Percentiles rank a stretch among this genome's conserved stretches.
phyloP scores from a whole-genome alignment of 768 basidiomycete species.

The Pulveroboletus sp. region DNA sequence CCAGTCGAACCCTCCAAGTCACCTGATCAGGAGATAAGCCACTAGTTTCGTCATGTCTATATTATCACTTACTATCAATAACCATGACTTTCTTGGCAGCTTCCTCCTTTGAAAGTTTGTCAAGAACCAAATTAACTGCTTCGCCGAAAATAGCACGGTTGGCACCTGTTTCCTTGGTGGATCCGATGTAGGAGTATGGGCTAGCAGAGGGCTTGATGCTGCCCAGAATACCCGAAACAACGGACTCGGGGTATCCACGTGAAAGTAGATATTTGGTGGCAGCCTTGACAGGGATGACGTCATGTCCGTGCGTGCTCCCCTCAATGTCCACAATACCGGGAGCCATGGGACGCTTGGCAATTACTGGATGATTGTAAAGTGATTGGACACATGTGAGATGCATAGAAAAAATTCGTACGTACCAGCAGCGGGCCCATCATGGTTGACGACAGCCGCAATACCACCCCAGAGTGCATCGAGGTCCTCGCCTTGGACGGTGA shows the following conservation, averaged over 20 bases:
- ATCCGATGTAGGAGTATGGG: constrained; percentile 66
- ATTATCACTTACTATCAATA: constrained; percentile 62
- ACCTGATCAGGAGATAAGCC: constrained; percentile 36
- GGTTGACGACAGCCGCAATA: constrained; percentile 49
- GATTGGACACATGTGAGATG: not conserved
- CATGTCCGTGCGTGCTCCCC: constrained; percentile 78
- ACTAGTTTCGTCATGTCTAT: not conserved
- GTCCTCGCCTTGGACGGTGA: constrained; percentile 75
- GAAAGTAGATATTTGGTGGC: constrained; percentile 71
- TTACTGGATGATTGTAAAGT: constrained; percentile 40
- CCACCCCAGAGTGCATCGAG: constrained; percentile 75
- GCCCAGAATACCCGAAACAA: constrained; percentile 53
- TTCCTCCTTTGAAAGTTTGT: constrained; percentile 72
- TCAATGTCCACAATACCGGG: constrained; percentile 72
- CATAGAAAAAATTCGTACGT: constrained; percentile 13
- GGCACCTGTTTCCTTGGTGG: constrained; percentile 71
- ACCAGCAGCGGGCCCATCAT: constrained; percentile 81
- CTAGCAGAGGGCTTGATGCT: constrained; percentile 58
- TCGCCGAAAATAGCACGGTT: constrained; percentile 86
- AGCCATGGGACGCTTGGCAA: constrained; percentile 69
- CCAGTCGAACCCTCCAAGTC: constrained; percentile 91
- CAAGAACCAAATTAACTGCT: constrained; percentile 76
- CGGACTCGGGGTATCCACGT: constrained; percentile 52
- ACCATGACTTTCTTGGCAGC: constrained; percentile 80
- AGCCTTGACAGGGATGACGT: constrained; percentile 79